Evolutionary conservation across 148 eudicot species (phyloP).

Genomic region (Silene uniflora): DNA sequence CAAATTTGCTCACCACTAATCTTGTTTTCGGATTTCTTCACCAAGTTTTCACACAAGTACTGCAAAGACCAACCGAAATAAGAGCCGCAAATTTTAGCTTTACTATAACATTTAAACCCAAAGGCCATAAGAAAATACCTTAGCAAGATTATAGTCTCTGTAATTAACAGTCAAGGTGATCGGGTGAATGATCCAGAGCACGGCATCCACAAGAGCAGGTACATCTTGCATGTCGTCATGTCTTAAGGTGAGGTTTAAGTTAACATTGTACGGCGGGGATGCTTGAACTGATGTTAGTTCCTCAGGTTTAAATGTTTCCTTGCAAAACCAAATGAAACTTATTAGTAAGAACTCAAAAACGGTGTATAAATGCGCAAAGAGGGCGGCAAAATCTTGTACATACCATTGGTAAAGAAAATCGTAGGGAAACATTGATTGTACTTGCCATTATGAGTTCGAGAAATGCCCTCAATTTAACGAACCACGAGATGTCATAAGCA

Average conservation of each 20-base stretch:
- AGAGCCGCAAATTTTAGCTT: too few species aligned
- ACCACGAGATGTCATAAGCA: background rate
- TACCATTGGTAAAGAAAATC: background rate
- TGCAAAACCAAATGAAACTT: background rate
- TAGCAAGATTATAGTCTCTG: background rate
- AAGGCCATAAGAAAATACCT: background rate
- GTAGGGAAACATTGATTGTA: background rate
- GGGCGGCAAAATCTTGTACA: too few species aligned
- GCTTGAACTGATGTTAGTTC: background rate
- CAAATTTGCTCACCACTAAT: too few species aligned
- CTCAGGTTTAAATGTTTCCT: background rate
- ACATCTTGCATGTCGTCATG: background rate
- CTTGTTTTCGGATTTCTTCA: too few species aligned
- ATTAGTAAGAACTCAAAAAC: background rate
- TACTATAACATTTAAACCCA: too few species aligned
- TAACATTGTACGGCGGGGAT: background rate
- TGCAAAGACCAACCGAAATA: too few species aligned
- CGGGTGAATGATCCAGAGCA: slow-evolving; percentile 8
- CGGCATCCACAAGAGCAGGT: background rate
- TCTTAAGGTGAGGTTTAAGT: background rate
- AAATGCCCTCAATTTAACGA: background rate
- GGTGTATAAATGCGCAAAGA: background rate
- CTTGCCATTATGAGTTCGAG: background rate
- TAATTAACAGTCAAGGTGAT: background rate
- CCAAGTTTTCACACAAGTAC: too few species aligned